phyloP scores from a whole-genome alignment of 345 rosid genomes.

The Balakata baccata region DNA sequence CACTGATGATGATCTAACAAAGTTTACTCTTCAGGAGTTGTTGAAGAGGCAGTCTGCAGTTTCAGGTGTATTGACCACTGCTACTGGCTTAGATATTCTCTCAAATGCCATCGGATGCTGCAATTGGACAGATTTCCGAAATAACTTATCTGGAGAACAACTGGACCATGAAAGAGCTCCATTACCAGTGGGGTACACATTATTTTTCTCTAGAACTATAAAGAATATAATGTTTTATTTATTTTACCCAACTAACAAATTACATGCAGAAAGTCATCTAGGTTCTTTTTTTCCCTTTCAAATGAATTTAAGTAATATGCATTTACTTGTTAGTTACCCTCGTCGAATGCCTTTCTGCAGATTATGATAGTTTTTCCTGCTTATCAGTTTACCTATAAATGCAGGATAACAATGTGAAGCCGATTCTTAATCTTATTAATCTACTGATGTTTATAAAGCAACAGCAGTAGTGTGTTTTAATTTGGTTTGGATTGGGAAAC shows the following conservation, averaged over 20 bases:
- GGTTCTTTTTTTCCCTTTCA: neutral
- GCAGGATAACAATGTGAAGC: neutral
- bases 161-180: slow-evolving; percentile 20
- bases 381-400: neutral
- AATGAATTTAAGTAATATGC: neutral
- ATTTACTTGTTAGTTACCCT: neutral
- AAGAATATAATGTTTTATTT: neutral
- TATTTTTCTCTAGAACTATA: slow-evolving; percentile 5
- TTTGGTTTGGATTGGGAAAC: neutral
- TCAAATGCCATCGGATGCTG: slow-evolving; percentile 28
- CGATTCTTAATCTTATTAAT: neutral
- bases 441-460: neutral
- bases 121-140: slow-evolving; percentile 17
- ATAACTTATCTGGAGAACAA: slow-evolving; percentile 28
- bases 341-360: neutral
- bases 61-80: slow-evolving; percentile 44
- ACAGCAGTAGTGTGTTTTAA: neutral
- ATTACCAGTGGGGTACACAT: slow-evolving; percentile 31
- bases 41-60: slow-evolving; percentile 51
- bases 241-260: neutral
- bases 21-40: slow-evolving; percentile 38
- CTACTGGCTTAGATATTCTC: slow-evolving; percentile 43
- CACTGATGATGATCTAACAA: slow-evolving; percentile 32
- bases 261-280: neutral
- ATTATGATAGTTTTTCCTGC: neutral